These are phyloP conservation scores for Melampsora allii-populina DNA, from an alignment of 1,284 basidiomycete genomes.

Conservation along the genomic window DNA sequence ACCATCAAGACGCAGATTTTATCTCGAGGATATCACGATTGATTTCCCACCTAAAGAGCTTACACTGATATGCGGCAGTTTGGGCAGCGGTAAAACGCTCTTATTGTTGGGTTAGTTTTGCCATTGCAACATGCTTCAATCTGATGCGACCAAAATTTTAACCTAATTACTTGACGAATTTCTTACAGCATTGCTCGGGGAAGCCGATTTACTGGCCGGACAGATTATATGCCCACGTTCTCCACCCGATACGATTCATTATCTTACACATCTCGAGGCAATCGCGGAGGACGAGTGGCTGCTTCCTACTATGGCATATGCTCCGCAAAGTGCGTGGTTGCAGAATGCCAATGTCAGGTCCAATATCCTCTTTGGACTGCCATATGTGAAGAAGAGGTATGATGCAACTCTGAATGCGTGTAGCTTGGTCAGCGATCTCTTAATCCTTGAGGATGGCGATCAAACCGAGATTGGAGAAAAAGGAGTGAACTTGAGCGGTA, in stretches of 20 bases:
- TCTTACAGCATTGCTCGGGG: slow-evolving; percentile 1
- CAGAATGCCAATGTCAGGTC: slow-evolving; percentile 90
- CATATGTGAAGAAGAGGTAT: slow-evolving; percentile 74
- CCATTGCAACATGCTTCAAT: slow-evolving; percentile 46
- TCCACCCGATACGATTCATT: slow-evolving; percentile 1
- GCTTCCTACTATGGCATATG: slow-evolving; percentile 63
- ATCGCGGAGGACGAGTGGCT: slow-evolving; percentile 5
- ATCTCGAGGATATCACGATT: slow-evolving; percentile 46
- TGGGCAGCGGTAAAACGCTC: slow-evolving; percentile 51
- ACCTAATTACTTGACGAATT: slow-evolving; percentile 8
- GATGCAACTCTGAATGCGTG: slow-evolving; percentile 71
- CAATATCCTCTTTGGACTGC: slow-evolving; percentile 86
- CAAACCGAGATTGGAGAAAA: slow-evolving; percentile 86
- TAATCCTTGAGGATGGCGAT: slow-evolving; percentile 91
- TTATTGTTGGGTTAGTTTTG: slow-evolving; percentile 50
- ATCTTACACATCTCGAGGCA: not conserved
- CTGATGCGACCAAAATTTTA: slow-evolving; percentile 23
- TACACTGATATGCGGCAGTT: slow-evolving; percentile 46
- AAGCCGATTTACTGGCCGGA: slow-evolving; percentile 5
- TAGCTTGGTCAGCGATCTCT: slow-evolving; percentile 73
- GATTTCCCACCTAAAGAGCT: slow-evolving; percentile 45
- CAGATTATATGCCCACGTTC: slow-evolving; percentile 11
- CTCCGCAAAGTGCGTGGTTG: slow-evolving; percentile 73
- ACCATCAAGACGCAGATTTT: slow-evolving; percentile 44
- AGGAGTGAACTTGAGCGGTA: slow-evolving; percentile 47